phyloP scores from a whole-genome alignment of 2,329 filamentous ascomycete genomes.

The Cordyceps tenuipes region DNA sequence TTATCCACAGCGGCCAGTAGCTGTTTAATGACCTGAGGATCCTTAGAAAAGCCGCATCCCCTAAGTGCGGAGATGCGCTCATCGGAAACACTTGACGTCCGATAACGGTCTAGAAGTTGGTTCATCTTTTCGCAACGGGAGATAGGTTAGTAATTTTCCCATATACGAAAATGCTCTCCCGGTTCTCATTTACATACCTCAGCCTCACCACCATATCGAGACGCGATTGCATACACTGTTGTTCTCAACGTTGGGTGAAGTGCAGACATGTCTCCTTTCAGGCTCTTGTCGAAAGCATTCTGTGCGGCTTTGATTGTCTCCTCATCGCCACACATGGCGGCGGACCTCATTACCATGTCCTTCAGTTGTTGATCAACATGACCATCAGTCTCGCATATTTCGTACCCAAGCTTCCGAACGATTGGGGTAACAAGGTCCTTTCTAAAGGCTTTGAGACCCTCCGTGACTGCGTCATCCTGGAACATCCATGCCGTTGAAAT shows the following conservation, averaged over 20 bases:
- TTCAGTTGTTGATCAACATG: constrained; percentile 95
- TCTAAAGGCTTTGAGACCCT: constrained; percentile 77
- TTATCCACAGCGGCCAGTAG: constrained; percentile 68
- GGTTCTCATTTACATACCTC: constrained; percentile 51
- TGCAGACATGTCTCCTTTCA: constrained; percentile 66
- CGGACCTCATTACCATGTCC: constrained; percentile 75
- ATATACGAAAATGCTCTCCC: too few species aligned
- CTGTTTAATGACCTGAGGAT: constrained; percentile 70
- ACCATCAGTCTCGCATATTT: constrained; percentile 73
- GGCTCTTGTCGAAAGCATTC: constrained; percentile 83
- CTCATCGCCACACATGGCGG: constrained; percentile 73
- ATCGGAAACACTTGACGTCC: constrained; percentile 44
- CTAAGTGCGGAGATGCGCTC: constrained; percentile 90
- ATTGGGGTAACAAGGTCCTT: constrained; percentile 67
- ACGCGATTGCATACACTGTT: constrained; percentile 75
- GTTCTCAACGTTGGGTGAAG: constrained; percentile 87
- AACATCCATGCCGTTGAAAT: constrained; percentile 75
- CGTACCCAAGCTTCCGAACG: constrained; percentile 81
- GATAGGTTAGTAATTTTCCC: background rate
- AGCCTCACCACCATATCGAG: constrained; percentile 69
- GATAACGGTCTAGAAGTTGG: constrained; percentile 64
- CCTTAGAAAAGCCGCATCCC: constrained; percentile 67
- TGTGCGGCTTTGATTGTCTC: constrained; percentile 70
- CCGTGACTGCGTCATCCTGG: constrained; percentile 63
- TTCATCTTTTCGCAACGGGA: constrained; percentile 45